A percentile compares a stretch with the other conserved stretches of the same genome.
phyloP scores from a whole-genome alignment of 345 rosid genomes.

The Eucalyptus sideroxylon region DNA sequence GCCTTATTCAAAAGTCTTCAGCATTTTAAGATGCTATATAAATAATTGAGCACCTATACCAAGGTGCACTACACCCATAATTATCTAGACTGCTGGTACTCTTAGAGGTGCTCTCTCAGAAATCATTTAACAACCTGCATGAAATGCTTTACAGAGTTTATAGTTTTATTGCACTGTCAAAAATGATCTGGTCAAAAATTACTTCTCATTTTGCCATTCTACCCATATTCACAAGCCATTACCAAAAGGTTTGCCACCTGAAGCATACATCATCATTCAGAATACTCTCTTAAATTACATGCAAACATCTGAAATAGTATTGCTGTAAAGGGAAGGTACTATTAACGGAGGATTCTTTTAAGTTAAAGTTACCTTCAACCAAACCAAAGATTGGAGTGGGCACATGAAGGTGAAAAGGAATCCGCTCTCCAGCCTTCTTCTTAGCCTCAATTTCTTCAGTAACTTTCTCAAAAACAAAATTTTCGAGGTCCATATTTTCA shows the following conservation, averaged over 20 bases:
- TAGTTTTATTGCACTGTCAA: not conserved
- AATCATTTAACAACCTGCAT: not conserved
- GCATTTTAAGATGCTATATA: not conserved
- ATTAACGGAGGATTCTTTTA: not conserved
- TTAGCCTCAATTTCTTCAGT: slow-evolving; percentile 62
- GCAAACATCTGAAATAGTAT: not conserved
- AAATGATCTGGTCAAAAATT: not conserved
- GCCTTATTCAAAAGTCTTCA: not conserved
- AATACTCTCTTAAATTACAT: not conserved
- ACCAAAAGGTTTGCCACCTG: not conserved
- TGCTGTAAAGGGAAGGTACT: not conserved
- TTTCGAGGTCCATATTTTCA: slow-evolving; percentile 90
- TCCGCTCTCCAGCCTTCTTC: slow-evolving; percentile 41
- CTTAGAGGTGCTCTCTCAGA: not conserved
- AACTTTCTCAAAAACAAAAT: slow-evolving; percentile 53
- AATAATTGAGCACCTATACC: not conserved
- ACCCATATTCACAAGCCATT: not conserved
- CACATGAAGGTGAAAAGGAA: slow-evolving; percentile 83
- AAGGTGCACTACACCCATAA: not conserved
- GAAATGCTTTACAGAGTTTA: not conserved
- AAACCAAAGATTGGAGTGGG: slow-evolving; percentile 47
- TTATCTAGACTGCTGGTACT: not conserved
- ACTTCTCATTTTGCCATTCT: not conserved
- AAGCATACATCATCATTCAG: not conserved
- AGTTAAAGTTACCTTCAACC: slow-evolving; percentile 52